A percentile compares a stretch with the other conserved stretches of the same genome.
phyloP scores from a whole-genome alignment of 2,329 filamentous ascomycete genomes.

The Neonectria punicea region DNA sequence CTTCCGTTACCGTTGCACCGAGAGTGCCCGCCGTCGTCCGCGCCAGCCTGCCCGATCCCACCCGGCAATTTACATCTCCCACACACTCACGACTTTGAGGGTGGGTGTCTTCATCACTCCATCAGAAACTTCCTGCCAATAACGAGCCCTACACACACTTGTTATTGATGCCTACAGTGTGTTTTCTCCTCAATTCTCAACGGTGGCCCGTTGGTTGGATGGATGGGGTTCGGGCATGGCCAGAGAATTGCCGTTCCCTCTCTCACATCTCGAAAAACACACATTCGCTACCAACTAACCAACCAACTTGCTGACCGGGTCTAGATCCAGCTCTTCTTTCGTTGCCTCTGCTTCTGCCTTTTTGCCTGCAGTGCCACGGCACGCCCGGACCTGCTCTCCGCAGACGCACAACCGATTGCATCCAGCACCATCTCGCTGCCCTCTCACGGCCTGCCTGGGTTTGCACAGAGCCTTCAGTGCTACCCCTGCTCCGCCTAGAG shows the following conservation, averaged over 20 bases:
- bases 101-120: slow-evolving; percentile 17
- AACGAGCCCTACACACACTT: neutral
- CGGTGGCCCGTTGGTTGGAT: neutral
- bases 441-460: slow-evolving; percentile 10
- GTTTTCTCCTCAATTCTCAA: slow-evolving; percentile 7
- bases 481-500: slow-evolving; percentile 6
- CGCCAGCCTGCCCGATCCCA: slow-evolving; percentile 15
- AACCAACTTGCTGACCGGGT: slow-evolving; percentile 11
- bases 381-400: slow-evolving; percentile 37
- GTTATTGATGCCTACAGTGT: neutral
- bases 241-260: neutral
- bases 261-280: neutral
- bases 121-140: slow-evolving; percentile 3
- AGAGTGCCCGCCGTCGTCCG: neutral
- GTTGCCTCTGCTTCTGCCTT: neutral
- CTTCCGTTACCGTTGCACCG: slow-evolving; percentile 20
- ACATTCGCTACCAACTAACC: neutral
- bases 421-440: slow-evolving; percentile 29
- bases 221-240: neutral
- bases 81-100: neutral
- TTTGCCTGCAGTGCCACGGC: slow-evolving; percentile 20
- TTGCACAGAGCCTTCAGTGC: slow-evolving; percentile 19
- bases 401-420: slow-evolving; percentile 41
- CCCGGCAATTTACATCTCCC: slow-evolving; percentile 7
- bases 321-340: slow-evolving; percentile 31